Evolutionary conservation across 1,284 basidiomycete species (phyloP).

Genomic region (Rhodotorula mucilaginosa): DNA sequence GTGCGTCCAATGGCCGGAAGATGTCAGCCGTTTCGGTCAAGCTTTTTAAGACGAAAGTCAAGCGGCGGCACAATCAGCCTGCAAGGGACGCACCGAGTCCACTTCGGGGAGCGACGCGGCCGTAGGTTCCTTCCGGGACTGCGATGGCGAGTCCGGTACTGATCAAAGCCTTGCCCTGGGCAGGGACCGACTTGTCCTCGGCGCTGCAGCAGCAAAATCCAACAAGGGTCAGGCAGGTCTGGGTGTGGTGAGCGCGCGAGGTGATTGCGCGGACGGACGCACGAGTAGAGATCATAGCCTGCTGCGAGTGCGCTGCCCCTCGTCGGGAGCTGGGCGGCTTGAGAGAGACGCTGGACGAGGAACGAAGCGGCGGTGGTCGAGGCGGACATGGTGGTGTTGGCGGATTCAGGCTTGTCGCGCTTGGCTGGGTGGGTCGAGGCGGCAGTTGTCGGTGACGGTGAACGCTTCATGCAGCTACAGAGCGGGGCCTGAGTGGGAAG

Average conservation of each 20-base stretch:
- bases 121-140: conserved; percentile 88
- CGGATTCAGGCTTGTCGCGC: neutral
- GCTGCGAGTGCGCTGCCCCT: conserved; percentile 82
- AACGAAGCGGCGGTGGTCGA: conserved; percentile 51
- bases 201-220: conserved; percentile 54
- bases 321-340: conserved; percentile 79
- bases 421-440: conserved; percentile 1
- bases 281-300: conserved; percentile 93
- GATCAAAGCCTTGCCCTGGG: conserved; percentile 81
- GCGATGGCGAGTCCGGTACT: conserved; percentile 89
- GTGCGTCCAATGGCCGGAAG: too few relatives aligned
- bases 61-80: too few relatives aligned
- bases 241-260: too few relatives aligned
- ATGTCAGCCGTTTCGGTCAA: too few relatives aligned
- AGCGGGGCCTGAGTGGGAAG: neutral
- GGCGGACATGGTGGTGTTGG: neutral
- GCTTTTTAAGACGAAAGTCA: too few relatives aligned
- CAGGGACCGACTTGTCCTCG: conserved; percentile 72
- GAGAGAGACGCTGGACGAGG: conserved; percentile 79
- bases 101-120: conserved; percentile 89
- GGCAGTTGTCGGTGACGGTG: neutral
- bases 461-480: conserved; percentile 12
- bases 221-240: neutral
- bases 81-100: conserved; percentile 69
- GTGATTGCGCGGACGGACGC: conserved; percentile 36